phyloP scores from a whole-genome alignment of 2,329 filamentous ascomycete species.

The Clonostachys sp. region DNA sequence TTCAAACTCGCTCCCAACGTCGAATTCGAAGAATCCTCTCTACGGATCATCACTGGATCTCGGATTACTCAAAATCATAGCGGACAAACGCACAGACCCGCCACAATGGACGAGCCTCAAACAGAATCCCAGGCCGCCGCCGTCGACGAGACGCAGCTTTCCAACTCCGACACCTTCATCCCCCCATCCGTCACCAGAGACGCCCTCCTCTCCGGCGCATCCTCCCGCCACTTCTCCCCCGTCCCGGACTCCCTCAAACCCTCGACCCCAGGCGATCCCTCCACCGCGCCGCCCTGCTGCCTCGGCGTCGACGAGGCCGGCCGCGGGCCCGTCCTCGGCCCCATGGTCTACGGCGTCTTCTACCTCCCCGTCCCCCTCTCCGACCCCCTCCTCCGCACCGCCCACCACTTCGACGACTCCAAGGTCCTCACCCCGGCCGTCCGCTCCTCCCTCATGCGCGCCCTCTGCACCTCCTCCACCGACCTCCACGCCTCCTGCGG shows the following conservation, averaged over 20 bases:
- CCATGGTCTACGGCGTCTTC: slow-evolving; percentile 68
- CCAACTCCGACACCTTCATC: slow-evolving; percentile 41
- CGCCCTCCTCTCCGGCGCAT: slow-evolving; percentile 56
- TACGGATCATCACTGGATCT: too few relatives aligned
- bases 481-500: slow-evolving; percentile 58
- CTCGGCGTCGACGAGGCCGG: slow-evolving; percentile 93
- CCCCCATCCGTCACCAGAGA: slow-evolving; percentile 63
- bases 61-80: too few relatives aligned
- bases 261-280: slow-evolving; percentile 23
- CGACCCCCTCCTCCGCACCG: slow-evolving; percentile 68
- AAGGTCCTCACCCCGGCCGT: slow-evolving; percentile 83
- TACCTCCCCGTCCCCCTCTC: slow-evolving; percentile 70
- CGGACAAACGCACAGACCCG: too few relatives aligned
- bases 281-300: slow-evolving; percentile 48
- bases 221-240: slow-evolving; percentile 69
- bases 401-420: slow-evolving; percentile 90
- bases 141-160: slow-evolving; percentile 2
- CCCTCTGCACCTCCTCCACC: slow-evolving; percentile 61
- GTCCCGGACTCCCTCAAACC: slow-evolving; percentile 58
- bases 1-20: too few relatives aligned
- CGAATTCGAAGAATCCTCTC: too few relatives aligned
- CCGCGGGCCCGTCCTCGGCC: slow-evolving; percentile 86
- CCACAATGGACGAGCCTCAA: too few relatives aligned
- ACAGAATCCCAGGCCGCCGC: slow-evolving; percentile 6
- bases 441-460: slow-evolving; percentile 64